Conservation (phyloP, 352 stramenopile species). For the Globisporangium polare region DNA sequence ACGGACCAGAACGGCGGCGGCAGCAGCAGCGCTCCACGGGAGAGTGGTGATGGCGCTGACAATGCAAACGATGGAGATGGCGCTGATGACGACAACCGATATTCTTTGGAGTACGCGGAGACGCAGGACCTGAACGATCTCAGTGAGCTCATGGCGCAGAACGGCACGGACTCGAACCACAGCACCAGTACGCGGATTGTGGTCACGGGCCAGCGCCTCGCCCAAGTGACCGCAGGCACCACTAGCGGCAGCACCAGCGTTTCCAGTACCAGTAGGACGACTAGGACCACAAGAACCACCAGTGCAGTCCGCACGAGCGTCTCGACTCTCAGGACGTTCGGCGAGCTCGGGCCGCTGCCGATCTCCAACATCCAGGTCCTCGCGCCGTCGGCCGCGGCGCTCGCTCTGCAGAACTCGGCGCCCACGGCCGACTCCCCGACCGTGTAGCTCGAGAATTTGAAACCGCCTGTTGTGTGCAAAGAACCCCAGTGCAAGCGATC, state of each 20-base stretch:
- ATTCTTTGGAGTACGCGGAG: background rate
- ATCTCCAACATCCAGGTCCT: conserved; percentile 15
- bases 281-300: background rate
- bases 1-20: background rate
- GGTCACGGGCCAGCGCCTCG: background rate
- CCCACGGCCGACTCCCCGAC: background rate
- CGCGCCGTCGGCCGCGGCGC: background rate
- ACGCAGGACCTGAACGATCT: conserved; percentile 11
- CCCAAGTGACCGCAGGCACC: background rate
- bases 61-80: background rate
- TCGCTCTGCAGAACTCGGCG: background rate
- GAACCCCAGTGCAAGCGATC: background rate
- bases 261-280: background rate
- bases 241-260: background rate
- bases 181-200: background rate
- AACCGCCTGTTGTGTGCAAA: background rate
- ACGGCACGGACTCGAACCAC: background rate
- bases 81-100: background rate
- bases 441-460: background rate
- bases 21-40: background rate
- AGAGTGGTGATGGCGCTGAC: background rate
- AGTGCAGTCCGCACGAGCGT: background rate
- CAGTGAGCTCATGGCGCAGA: conserved; percentile 11
- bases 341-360: background rate
- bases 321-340: background rate